A percentile compares a stretch with the other conserved stretches of the same genome.
These are phyloP conservation scores for Hortiboletus campestris DNA, from an alignment of 768 basidiomycete genomes.

Conservation along the genomic window DNA sequence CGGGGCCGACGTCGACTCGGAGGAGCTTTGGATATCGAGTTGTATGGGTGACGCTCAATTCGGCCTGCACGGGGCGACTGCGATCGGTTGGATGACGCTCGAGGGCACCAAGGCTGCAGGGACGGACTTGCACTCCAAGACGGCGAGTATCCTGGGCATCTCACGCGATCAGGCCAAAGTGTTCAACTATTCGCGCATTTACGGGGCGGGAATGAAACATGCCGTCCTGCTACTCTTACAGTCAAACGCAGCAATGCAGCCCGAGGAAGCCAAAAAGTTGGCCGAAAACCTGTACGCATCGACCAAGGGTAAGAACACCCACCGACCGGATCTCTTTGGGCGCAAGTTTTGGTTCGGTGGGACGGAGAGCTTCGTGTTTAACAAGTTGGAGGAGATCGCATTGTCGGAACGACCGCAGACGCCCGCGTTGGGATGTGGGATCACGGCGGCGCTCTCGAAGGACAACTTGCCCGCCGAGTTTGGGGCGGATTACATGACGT, in stretches of 20 bases:
- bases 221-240: slow-evolving; percentile 86
- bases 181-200: slow-evolving; percentile 98
- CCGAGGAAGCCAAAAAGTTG: slow-evolving; percentile 73
- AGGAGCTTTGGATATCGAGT: slow-evolving; percentile 98
- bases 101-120: slow-evolving; percentile 94
- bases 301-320: slow-evolving; percentile 90
- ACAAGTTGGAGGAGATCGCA: slow-evolving; percentile 95
- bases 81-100: slow-evolving; percentile 99
- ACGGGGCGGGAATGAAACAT: slow-evolving; percentile 97
- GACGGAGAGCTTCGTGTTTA: slow-evolving; percentile 94
- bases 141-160: slow-evolving; percentile 88
- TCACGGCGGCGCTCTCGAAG: slow-evolving; percentile 91
- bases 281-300: slow-evolving; percentile 86
- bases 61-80: slow-evolving; percentile 92
- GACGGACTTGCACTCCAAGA: slow-evolving; percentile 96
- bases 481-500: slow-evolving; percentile 88
- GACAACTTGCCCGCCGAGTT: slow-evolving; percentile 80
- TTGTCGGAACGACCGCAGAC: slow-evolving; percentile 83
- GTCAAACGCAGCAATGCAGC: slow-evolving; percentile 74
- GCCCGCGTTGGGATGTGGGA: slow-evolving; percentile 90
- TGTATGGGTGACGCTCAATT: slow-evolving; percentile 99
- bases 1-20: slow-evolving; percentile 97
- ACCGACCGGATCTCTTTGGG: slow-evolving; percentile 68
- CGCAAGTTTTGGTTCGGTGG: slow-evolving; percentile 96
- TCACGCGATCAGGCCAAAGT: slow-evolving; percentile 95